Evolutionary conservation across 805 yeast genomes (phyloP).

Genomic region (Teunomyces tritomae): DNA sequence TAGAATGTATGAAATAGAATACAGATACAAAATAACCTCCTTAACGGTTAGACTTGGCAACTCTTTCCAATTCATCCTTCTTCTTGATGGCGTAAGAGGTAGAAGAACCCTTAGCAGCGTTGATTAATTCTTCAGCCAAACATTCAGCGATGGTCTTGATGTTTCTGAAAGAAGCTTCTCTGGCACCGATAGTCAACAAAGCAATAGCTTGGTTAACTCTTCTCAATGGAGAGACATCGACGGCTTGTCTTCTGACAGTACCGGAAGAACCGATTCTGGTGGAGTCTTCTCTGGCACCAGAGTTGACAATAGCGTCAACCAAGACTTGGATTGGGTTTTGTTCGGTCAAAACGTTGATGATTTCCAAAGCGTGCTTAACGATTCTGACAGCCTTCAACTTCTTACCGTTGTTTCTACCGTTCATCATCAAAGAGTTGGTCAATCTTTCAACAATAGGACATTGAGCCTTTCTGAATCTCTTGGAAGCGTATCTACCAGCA

Average conservation of each 20-base stretch:
- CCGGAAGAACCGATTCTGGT: constrained; percentile 99
- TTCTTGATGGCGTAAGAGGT: constrained; percentile 99
- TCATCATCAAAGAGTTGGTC: constrained; percentile 99
- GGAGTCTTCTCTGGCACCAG: constrained; percentile 99
- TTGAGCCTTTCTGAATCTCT: constrained; percentile 99
- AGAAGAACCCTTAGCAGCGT: constrained; percentile 99
- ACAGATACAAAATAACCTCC: constrained; percentile 26
- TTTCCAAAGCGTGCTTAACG: constrained; percentile 98
- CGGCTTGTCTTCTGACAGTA: constrained; percentile 99
- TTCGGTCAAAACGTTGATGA: constrained; percentile 95
- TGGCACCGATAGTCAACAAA: constrained; percentile 97
- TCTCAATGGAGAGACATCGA: constrained; percentile 99
- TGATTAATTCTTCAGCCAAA: constrained; percentile 99
- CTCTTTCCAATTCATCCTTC: constrained; percentile 99
- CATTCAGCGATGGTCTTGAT: constrained; percentile 99
- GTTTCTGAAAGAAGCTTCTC: constrained; percentile 99
- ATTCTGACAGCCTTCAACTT: constrained; percentile 99
- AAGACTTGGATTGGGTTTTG: constrained; percentile 99
- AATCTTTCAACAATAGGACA: constrained; percentile 99
- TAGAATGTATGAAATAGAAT: constrained; percentile 18
- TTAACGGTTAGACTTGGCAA: constrained; percentile 99
- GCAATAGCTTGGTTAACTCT: constrained; percentile 99
- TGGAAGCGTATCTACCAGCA: constrained; percentile 99
- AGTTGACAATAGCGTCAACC: constrained; percentile 99
- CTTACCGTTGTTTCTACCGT: constrained; percentile 99